Evolutionary conservation across 345 rosid genomes (phyloP), one percentile per base, ranked within the genome.

Genomic region (Ceriops zippeliana): DNA sequence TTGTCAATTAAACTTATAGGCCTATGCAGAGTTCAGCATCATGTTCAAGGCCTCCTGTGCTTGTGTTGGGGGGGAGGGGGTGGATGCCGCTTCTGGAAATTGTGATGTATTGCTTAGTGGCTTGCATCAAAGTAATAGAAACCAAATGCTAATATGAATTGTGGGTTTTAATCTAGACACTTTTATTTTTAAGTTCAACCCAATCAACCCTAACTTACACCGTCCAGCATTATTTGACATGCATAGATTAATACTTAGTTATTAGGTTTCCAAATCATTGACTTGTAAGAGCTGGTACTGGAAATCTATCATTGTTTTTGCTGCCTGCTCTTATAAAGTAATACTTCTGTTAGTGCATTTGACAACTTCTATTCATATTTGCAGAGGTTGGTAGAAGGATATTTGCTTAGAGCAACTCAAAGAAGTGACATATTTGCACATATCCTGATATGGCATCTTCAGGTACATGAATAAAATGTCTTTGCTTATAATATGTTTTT

Each of bases 381-480:
- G 81, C 97, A 96, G 99, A 81, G 73, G 75, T 76, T 95, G 61
- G 99, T 96, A 38, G 97, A 96, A 85, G 98, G 99, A 56, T 96
- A 96, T 78, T 81, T 96, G 85, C 92, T 96, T 37, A 86, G 98
- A 86, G 99, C 99, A 63, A 78, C 99, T 75, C 96, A 96, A 73
- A 83, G 93, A 81, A 96, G 98, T 76, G 97, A 96, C 75, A 79
- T 96, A 81, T 96, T 96, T 76, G 92, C 98, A 66, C 99, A 96
- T 78, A 96, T 92, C 81, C 81, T 96, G 75, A 92, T 96, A 78
- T 96, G 99, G 99, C 93, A 89, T 85, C 78, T 96, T 67, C 97
- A 92, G 95, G 99, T 96, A 64, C 26, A 2, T 28, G 67, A 74
- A 60, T 66, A 47, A 68, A 73, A 53, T 58, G 58, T 52, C 37